A percentile compares a stretch with the other conserved stretches of the same genome.
phyloP scores from a whole-genome alignment of 2,329 filamentous ascomycete species.

The Raffaelea albimanens region DNA sequence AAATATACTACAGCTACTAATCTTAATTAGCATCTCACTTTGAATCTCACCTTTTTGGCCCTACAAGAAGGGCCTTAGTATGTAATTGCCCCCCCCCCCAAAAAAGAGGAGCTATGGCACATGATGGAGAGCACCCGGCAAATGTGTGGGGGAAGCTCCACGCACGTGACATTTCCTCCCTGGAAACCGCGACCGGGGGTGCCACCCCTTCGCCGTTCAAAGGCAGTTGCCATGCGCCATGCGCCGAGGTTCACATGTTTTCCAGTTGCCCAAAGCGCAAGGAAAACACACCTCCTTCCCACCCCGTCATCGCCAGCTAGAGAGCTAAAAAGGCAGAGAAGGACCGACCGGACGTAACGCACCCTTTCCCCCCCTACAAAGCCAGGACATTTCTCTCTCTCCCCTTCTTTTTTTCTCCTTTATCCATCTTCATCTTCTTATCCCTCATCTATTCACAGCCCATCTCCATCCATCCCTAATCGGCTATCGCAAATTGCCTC shows the following conservation, averaged over 20 bases:
- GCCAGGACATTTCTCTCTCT: not conserved
- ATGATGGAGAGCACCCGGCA: no score
- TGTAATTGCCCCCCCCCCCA: no score
- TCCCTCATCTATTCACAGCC: not conserved
- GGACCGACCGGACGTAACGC: not conserved
- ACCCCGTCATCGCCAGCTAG: not conserved
- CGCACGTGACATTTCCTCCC: no score
- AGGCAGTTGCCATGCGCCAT: not conserved
- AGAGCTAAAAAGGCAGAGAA: not conserved
- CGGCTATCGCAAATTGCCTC: no score
- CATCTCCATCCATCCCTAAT: not conserved
- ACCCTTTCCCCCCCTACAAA: slow-evolving; percentile 4
- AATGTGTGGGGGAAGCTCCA: no score
- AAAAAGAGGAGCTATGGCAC: no score
- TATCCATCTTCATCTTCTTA: not conserved
- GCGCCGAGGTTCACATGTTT: slow-evolving; percentile 11
- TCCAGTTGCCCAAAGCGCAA: not conserved
- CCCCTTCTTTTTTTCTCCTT: not conserved
- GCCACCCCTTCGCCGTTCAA: not conserved
- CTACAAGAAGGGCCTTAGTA: no score
- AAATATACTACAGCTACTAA: no score
- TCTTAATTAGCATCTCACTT: no score
- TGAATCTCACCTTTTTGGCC: no score
- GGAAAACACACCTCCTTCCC: no score
- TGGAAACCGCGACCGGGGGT: no score